These are phyloP conservation scores for Fraxinus angustifolia DNA, from an alignment of 305 asterid species.

Conservation along the genomic window DNA sequence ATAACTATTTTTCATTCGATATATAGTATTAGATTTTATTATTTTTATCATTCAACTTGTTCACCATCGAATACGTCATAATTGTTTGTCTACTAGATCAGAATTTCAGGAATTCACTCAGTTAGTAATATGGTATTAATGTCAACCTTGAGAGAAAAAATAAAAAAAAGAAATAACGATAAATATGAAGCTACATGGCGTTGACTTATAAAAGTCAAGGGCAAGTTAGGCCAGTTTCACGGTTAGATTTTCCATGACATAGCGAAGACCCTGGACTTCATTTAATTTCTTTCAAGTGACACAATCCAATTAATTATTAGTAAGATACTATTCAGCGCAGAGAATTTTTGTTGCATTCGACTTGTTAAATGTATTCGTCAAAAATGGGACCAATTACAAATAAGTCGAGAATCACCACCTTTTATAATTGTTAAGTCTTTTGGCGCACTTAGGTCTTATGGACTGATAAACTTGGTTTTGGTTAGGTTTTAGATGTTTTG, in stretches of 20 bases:
- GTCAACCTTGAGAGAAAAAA: neutral
- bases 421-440: neutral
- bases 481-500: too few relatives aligned
- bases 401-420: neutral
- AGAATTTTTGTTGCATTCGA: neutral
- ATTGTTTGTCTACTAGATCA: neutral
- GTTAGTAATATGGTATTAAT: conserved; percentile 22
- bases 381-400: neutral
- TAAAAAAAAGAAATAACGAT: neutral
- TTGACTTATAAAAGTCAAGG: neutral
- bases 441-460: neutral
- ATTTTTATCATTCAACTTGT: too few relatives aligned
- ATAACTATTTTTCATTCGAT: neutral
- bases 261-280: neutral
- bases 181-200: neutral
- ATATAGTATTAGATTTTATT: too few relatives aligned
- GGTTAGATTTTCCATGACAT: neutral
- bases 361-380: neutral
- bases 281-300: neutral
- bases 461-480: too few relatives aligned
- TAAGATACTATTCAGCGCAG: neutral
- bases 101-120: neutral
- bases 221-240: neutral
- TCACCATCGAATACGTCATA: too few relatives aligned
- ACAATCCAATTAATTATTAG: neutral